A percentile compares a stretch with the other conserved stretches of the same genome.
phyloP scores from a whole-genome alignment of 257 asterid genomes.

The Gentiana straminea region DNA sequence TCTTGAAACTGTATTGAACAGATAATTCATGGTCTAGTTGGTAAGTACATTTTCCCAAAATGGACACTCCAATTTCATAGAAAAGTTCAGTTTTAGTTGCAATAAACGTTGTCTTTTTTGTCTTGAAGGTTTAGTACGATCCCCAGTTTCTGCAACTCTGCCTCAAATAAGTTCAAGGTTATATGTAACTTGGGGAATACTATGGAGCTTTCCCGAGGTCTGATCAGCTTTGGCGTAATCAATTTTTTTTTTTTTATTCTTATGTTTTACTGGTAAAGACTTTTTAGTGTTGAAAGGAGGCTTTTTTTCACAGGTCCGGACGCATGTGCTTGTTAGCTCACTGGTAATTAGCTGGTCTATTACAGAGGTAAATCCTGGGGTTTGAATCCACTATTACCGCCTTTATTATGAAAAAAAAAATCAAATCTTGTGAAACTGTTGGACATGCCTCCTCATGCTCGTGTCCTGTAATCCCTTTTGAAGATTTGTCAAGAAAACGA shows the following conservation, averaged over 20 bases:
- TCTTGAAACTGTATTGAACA: conserved; percentile 12
- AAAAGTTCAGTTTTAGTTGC: not conserved
- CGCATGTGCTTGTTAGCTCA: conserved; percentile 53
- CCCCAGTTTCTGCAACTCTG: conserved; percentile 80
- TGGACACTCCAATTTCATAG: not conserved
- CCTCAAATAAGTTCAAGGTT: conserved; percentile 83
- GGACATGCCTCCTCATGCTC: no score
- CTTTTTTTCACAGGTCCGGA: conserved; percentile 25
- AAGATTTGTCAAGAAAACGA: not conserved
- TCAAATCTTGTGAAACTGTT: no score
- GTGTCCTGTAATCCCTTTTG: no score
- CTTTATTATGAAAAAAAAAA: no score
- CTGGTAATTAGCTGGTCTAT: conserved; percentile 86
- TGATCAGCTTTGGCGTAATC: not conserved
- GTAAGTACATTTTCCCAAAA: conserved; percentile 13
- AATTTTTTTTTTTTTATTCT: not conserved
- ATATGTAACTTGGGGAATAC: conserved; percentile 83
- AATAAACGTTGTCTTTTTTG: not conserved
- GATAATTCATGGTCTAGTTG: conserved; percentile 39
- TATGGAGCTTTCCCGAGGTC: conserved; percentile 81
- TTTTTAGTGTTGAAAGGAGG: conserved; percentile 2
- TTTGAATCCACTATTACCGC: not conserved
- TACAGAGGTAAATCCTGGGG: conserved; percentile 41
- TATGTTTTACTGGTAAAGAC: not conserved
- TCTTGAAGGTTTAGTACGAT: conserved; percentile 60